A percentile compares a stretch with the other conserved stretches of the same genome.
Conservation (phyloP, 257 asterid species). For the Gentiana dahurica region DNA sequence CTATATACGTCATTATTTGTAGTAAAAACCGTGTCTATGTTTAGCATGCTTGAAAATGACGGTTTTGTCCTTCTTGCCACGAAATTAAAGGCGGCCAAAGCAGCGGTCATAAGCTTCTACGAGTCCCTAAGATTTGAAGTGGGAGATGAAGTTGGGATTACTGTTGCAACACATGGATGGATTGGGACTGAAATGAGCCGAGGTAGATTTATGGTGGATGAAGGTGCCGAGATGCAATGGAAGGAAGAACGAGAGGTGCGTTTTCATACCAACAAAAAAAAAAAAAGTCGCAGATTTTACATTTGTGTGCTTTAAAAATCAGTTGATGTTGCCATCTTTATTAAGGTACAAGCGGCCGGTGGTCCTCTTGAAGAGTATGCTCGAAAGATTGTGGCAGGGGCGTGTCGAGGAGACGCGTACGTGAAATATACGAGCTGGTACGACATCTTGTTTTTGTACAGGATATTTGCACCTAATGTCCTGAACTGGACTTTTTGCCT, state of each 20-base stretch:
- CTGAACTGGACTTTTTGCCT: constrained; percentile 66
- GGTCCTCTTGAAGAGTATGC: constrained; percentile 82
- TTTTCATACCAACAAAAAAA: neutral
- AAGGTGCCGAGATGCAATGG: constrained; percentile 98
- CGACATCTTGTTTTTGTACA: constrained; percentile 55
- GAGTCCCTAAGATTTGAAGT: constrained; percentile 80
- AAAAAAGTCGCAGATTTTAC: no score
- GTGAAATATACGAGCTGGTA: constrained; percentile 90
- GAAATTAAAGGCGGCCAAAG: constrained; percentile 62
- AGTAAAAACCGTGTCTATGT: no score
- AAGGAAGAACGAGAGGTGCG: constrained; percentile 86
- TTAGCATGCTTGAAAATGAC: no score
- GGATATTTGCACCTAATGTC: constrained; percentile 75
- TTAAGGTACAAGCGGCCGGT: constrained; percentile 55
- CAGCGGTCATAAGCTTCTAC: constrained; percentile 70
- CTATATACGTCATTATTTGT: no score
- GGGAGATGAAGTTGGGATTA: constrained; percentile 62
- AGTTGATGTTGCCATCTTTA: neutral
- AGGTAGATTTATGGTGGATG: constrained; percentile 79
- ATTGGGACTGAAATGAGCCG: constrained; percentile 65
- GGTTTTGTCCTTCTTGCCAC: neutral
- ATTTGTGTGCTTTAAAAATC: neutral
- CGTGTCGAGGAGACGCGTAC: constrained; percentile 73
- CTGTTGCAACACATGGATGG: constrained; percentile 90
- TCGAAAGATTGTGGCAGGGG: constrained; percentile 59